Evolutionary conservation across 1,139 yeast species (phyloP).

Genomic region (Protomyces arabidopsidicola): DNA sequence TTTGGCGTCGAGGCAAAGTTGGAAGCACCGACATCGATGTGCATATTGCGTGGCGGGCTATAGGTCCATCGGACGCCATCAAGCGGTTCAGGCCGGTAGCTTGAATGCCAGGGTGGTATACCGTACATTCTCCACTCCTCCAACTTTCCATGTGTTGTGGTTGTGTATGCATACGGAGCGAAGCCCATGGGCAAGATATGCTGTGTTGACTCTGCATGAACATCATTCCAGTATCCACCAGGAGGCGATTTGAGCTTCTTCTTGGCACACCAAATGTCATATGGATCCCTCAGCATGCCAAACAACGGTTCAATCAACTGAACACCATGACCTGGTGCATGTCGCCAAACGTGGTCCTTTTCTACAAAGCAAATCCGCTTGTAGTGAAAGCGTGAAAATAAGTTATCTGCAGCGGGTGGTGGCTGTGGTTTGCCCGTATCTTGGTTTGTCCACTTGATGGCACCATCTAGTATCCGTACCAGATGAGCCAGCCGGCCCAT

Average conservation of each 20-base stretch:
- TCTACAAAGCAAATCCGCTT: constrained; percentile 5
- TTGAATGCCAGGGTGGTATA: constrained; percentile 24
- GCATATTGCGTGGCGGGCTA: constrained; percentile 5
- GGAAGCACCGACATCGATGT: constrained; percentile 17
- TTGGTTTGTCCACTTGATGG: constrained; percentile 1
- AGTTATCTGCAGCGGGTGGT: not conserved
- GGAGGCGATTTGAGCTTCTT: not conserved
- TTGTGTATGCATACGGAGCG: constrained; percentile 10
- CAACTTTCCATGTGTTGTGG: not conserved
- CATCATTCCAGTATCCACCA: not conserved
- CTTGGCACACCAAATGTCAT: constrained; percentile 6
- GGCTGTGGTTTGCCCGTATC: constrained; percentile 10
- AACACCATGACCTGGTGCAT: constrained; percentile 9
- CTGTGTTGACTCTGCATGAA: constrained; percentile 6
- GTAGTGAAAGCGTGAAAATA: constrained; percentile 19
- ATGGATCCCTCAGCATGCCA: constrained; percentile 23
- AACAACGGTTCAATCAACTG: constrained; percentile 22
- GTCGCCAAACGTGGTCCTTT: not conserved
- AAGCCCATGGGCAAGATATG: constrained; percentile 15
- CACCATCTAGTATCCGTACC: not conserved
- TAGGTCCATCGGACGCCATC: constrained; percentile 3
- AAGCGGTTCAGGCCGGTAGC: constrained; percentile 1
- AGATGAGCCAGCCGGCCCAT: constrained; percentile 7
- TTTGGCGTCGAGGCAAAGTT: constrained; percentile 4
- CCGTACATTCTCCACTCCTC: constrained; percentile 11